Conservation (phyloP, 495 filamentous ascomycete genomes). For the Xylaria flabelliformis region DNA sequence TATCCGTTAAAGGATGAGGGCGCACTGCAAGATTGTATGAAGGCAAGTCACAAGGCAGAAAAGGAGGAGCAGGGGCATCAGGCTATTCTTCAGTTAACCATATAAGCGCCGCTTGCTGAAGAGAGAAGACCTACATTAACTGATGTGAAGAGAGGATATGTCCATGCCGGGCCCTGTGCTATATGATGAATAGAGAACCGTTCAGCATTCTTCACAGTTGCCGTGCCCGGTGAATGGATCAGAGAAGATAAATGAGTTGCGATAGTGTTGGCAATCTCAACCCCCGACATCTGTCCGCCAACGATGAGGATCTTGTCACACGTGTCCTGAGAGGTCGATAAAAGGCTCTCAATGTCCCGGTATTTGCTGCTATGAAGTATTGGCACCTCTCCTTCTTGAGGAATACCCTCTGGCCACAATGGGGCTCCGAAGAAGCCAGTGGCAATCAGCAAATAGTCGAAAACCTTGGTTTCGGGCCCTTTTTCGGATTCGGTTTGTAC, state of each 20-base stretch:
- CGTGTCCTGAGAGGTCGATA: conserved; percentile 36
- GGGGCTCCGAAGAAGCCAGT: conserved; percentile 78
- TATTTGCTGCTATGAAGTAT: conserved; percentile 69
- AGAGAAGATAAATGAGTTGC: conserved; percentile 72
- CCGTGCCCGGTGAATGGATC: conserved; percentile 50
- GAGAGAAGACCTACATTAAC: conserved; percentile 47
- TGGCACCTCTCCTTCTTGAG: conserved; percentile 41
- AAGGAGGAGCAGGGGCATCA: conserved; percentile 56
- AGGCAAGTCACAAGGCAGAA: conserved; percentile 77
- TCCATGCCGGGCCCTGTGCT: conserved; percentile 72
- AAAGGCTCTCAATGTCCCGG: conserved; percentile 46
- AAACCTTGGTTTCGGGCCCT: conserved; percentile 49
- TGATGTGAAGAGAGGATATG: conserved; percentile 67
- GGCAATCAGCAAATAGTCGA: conserved; percentile 77
- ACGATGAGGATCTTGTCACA: conserved; percentile 75
- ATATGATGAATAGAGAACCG: conserved; percentile 69
- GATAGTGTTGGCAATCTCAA: conserved; percentile 75
- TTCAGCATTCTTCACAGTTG: conserved; percentile 39
- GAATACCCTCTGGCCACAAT: conserved; percentile 55
- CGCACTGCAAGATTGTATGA: conserved; percentile 74
- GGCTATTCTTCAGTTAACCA: conserved; percentile 41
- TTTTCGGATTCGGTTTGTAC: conserved; percentile 52
- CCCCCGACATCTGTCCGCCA: conserved; percentile 84
- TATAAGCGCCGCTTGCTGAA: background rate
- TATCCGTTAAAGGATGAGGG: conserved; percentile 61